Evolutionary conservation across 2,329 filamentous ascomycete genomes (phyloP), one percentile per base, ranked within the genome.

Genomic region (Pseudonectria foliicola): DNA sequence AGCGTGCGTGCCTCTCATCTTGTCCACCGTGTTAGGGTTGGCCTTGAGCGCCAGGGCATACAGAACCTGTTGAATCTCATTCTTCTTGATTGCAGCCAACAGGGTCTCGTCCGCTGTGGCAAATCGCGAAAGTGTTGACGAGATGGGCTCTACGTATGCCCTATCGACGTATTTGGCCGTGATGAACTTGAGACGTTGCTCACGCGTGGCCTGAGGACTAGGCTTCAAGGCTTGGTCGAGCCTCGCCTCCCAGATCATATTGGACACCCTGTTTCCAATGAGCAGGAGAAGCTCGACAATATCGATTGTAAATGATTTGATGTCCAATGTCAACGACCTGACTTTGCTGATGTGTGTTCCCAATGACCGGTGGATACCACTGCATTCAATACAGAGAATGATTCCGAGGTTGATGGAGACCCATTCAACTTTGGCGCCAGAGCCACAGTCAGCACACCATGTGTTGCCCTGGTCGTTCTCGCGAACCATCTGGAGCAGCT

Each of bases 301-400:
- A 67, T 98, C 93, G 50, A 85, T 82, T 4, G 92, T 96, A 59
- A 98, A 98, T 0, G 89, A 95, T 35, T 85, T 89, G 47, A 93
- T 93, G 56, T 98, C 92, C 27, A 98, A 73, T 0, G 92, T 98
- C 27, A 98, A 73, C 10, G 92, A 96, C 35, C 92, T 84, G 27
- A 98, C 80, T 65, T 98, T 98, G 61, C 88, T 95, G 55, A 98
- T 95, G 60, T 98, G 92, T 2, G 92, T 98, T 10, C 92, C 92
- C 4, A 98, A 73, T 1, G 90, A 96, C 27, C 92, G 80, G 61
- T 98, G 92, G 42, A 98, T 95, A 44, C 92, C 92, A 56, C 89
- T 95, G 63, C 92, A 98, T 61, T 98, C 90, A 56, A 95, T 95
- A 64, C 92, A 98, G 13, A 98, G 74, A 35, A 98, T 82, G 40